A percentile compares a stretch with the other conserved stretches of the same genome.
Conservation (phyloP, 2,329 filamentous ascomycete genomes). For the Colletotrichum sp. region DNA sequence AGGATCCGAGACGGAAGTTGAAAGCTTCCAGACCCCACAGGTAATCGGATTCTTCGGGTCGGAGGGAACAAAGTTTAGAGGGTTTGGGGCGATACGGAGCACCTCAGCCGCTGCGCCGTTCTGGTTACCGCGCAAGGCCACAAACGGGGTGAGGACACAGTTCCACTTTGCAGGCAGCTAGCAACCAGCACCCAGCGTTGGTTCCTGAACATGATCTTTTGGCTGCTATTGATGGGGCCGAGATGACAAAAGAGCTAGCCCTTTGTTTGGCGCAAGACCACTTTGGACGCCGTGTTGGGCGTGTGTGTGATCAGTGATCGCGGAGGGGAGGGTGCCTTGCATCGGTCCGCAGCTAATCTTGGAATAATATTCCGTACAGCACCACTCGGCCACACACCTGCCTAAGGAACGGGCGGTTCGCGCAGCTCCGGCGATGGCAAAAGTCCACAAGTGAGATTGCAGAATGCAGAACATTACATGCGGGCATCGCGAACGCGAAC, state of each 20-base stretch:
- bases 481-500: neutral
- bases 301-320: neutral
- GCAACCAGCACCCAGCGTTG: neutral
- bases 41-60: neutral
- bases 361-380: neutral
- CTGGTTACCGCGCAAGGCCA: neutral
- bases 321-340: neutral
- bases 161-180: slow-evolving; percentile 3
- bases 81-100: slow-evolving; percentile 12
- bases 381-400: neutral
- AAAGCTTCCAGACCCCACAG: neutral
- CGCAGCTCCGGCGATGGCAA: neutral
- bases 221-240: neutral
- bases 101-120: slow-evolving; percentile 8
- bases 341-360: neutral
- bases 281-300: neutral
- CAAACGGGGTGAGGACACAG: neutral
- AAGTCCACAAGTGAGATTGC: neutral
- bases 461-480: neutral
- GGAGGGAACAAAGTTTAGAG: neutral
- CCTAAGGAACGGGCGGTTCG: neutral
- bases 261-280: neutral
- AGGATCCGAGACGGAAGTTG: neutral
- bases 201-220: neutral
- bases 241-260: neutral